These are phyloP conservation scores for Emmonsia crescens DNA, from an alignment of 2,329 filamentous ascomycete genomes.

Conservation along the genomic window DNA sequence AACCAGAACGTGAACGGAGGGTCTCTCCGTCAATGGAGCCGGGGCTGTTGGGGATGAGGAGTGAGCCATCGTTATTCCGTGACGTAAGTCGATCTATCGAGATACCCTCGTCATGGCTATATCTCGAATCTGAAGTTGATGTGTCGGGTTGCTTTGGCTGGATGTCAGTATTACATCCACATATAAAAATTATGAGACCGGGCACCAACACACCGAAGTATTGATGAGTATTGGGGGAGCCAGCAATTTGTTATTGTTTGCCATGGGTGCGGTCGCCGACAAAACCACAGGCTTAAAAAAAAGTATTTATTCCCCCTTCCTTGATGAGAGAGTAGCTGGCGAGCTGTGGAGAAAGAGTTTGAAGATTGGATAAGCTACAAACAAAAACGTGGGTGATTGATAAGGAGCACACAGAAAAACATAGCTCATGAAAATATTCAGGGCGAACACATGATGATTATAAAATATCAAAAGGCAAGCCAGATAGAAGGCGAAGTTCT, in stretches of 20 bases:
- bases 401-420: not conserved
- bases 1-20: constrained; percentile 33
- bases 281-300: not conserved
- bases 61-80: constrained; percentile 10
- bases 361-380: not conserved
- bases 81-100: constrained; percentile 9
- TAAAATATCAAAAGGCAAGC: not conserved
- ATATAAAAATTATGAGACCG: not conserved
- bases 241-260: constrained; percentile 12
- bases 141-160: constrained; percentile 1
- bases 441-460: not conserved
- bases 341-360: not conserved
- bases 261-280: constrained; percentile 6
- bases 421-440: not conserved
- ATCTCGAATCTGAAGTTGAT: constrained; percentile 7
- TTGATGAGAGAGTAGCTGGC: not conserved
- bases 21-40: constrained; percentile 31
- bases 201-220: constrained; percentile 9
- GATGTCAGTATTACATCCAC: not conserved
- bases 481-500: not conserved
- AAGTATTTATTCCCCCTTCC: not conserved
- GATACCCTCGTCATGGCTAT: constrained; percentile 1
- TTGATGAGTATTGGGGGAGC: constrained; percentile 12
- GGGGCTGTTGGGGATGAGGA: constrained; percentile 13
- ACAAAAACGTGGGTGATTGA: not conserved